These are phyloP conservation scores for Penicillium sp. DNA, from an alignment of 2,329 filamentous ascomycete species.

Conservation along the genomic window DNA sequence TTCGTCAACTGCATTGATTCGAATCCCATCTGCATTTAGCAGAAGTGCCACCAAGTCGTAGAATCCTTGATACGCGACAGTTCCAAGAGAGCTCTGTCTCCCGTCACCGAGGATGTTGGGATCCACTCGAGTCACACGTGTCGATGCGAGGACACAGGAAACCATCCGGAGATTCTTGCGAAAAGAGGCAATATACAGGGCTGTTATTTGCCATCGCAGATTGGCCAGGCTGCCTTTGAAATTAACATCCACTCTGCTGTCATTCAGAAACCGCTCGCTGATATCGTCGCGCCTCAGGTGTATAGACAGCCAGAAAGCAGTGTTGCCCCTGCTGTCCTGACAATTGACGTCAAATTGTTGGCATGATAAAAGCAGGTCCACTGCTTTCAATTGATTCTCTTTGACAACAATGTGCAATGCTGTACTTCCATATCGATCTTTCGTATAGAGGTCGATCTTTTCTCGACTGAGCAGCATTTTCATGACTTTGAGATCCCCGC, in stretches of 20 bases:
- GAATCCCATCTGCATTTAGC: neutral
- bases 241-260: conserved; percentile 3
- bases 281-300: conserved; percentile 1
- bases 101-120: conserved; percentile 1
- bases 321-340: neutral
- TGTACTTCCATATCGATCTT: conserved; percentile 2
- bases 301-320: conserved; percentile 4
- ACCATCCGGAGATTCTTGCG: neutral
- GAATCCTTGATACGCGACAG: neutral
- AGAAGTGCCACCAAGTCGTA: neutral
- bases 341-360: conserved; percentile 1
- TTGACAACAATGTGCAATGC: conserved; percentile 1
- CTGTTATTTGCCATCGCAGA: neutral
- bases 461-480: neutral
- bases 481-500: neutral
- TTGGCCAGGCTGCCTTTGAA: neutral
- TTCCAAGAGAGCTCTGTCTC: conserved; percentile 2
- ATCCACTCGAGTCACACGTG: conserved; percentile 1
- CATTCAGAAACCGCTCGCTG: conserved; percentile 5
- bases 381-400: neutral
- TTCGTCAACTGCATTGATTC: conserved; percentile 1
- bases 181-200: conserved; percentile 1
- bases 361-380: conserved; percentile 1
- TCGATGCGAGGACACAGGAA: conserved; percentile 2
- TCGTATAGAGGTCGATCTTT: conserved; percentile 1